Conservation (phyloP, 805 yeast species). For the Sugiyamaella boreocaroliniensis region DNA sequence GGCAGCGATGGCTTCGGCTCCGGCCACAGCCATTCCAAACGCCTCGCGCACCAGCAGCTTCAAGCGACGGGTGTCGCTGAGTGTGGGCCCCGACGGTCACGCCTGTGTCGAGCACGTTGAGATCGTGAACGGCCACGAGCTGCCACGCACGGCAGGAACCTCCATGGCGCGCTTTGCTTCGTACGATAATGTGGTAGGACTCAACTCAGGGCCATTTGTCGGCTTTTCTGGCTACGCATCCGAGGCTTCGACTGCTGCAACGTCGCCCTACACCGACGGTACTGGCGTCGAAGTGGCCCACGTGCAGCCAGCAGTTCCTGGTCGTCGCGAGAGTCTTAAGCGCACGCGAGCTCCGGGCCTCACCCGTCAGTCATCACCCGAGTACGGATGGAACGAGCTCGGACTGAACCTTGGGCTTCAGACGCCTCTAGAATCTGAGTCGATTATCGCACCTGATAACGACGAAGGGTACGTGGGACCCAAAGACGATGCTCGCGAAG, state of each 20-base stretch:
- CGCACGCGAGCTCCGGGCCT: background rate
- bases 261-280: background rate
- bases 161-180: background rate
- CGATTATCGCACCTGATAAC: background rate
- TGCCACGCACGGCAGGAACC: background rate
- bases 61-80: conserved; percentile 12
- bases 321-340: background rate
- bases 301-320: background rate
- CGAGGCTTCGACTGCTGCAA: background rate
- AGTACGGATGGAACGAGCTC: background rate
- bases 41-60: conserved; percentile 2
- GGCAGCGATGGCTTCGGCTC: conserved; percentile 1
- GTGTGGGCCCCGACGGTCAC: conserved; percentile 8
- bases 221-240: background rate
- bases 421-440: background rate
- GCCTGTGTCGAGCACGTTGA: conserved; percentile 6
- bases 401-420: background rate
- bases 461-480: background rate
- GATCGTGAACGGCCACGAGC: background rate
- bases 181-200: background rate
- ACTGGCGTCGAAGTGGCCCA: background rate
- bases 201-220: background rate
- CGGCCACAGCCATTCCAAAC: background rate
- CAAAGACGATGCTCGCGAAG: conserved; percentile 6
- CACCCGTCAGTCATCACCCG: background rate